Evolutionary conservation across 371 early-diverging fungal species (phyloP), one percentile per base, ranked within the genome.

Genomic region (Mortierella sp.): DNA sequence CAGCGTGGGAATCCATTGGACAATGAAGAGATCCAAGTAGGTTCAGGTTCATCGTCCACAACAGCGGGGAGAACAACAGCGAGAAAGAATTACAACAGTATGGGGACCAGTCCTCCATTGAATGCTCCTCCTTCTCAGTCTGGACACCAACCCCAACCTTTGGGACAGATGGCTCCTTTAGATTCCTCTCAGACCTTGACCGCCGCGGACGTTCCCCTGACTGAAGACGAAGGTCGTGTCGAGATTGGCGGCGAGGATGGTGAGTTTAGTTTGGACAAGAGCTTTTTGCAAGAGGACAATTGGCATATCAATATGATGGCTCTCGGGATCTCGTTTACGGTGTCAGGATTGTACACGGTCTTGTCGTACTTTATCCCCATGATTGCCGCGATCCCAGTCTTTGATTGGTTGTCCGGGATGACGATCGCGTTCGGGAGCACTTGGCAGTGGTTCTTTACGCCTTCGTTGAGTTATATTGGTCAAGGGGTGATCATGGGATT

Each of bases 401-500:
- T 91, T 73, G 90, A 92, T 59, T 87, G 83, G 82, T 59, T 86
- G 0, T 68, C 87, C 0, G 72, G 72, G 3, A 46, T 39, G 50
- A 61, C 71, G 18, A 55, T 70, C 16, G 38, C 62, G 12, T 50
- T 69, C 16, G 61, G 56, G 3, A 28, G 66, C 28, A 66, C 70
- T 52, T 93, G 93, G 93, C 84, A 88, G 48, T 93, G 94, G 94
- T 89, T 82, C 58, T 84, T 92, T 58, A 89, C 89, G 23, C 94
- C 94, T 0, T 91, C 91, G 31, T 79, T 90, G 27, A 90, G 90
- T 58, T 94, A 93, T 71, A 81, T 91, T 26, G 94, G 94, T 5
- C 94, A 94, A 69, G 94, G 94, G 0, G 89, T 92, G 47, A 94
- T 94, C 67, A 94, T 94, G 94, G 93, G 93, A 2, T 81, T 93